These are phyloP conservation scores for Clavulina sp. DNA, from an alignment of 768 basidiomycete species.

Conservation along the genomic window DNA sequence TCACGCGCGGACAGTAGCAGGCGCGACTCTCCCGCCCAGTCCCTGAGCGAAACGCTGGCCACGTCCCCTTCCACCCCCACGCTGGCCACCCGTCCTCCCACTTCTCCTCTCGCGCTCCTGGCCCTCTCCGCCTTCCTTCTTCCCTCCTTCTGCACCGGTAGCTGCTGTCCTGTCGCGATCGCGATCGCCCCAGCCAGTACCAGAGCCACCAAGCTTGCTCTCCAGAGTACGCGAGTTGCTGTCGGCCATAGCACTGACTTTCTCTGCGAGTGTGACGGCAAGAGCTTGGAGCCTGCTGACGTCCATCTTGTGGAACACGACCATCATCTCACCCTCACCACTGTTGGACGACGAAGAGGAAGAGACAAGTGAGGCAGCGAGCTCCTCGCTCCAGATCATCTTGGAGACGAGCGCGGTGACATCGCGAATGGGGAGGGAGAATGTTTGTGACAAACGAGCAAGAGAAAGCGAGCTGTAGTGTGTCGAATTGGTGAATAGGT, in stretches of 20 bases:
- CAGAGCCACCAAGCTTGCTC: slow-evolving; percentile 38
- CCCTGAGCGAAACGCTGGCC: slow-evolving; percentile 73
- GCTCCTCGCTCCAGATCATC: slow-evolving; percentile 98
- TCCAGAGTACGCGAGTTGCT: slow-evolving; percentile 85
- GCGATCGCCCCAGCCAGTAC: slow-evolving; percentile 37
- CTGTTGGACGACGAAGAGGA: slow-evolving; percentile 26
- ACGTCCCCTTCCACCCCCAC: slow-evolving; percentile 28
- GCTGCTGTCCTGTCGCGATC: no score
- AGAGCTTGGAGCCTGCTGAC: slow-evolving; percentile 76
- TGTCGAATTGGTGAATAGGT: slow-evolving; percentile 93
- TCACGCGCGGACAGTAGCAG: no score
- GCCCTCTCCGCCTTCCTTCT: slow-evolving; percentile 4
- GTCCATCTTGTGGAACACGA: slow-evolving; percentile 88
- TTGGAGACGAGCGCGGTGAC: slow-evolving; percentile 88
- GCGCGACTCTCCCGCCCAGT: slow-evolving; percentile 28
- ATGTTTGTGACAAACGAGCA: slow-evolving; percentile 69
- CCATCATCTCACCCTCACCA: slow-evolving; percentile 45
- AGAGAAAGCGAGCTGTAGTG: slow-evolving; percentile 87
- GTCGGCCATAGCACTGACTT: slow-evolving; percentile 69
- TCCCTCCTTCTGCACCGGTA: slow-evolving; percentile 9
- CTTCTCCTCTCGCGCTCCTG: slow-evolving; percentile 7
- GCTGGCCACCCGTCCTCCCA: slow-evolving; percentile 6
- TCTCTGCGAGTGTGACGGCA: slow-evolving; percentile 78
- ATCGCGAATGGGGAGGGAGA: slow-evolving; percentile 59
- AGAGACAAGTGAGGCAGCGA: slow-evolving; percentile 85